Percentiles rank a stretch among this genome's conserved stretches.
These are phyloP conservation scores for Boehmeria nivea DNA, from an alignment of 306 rosid genomes.

Conservation along the genomic window DNA sequence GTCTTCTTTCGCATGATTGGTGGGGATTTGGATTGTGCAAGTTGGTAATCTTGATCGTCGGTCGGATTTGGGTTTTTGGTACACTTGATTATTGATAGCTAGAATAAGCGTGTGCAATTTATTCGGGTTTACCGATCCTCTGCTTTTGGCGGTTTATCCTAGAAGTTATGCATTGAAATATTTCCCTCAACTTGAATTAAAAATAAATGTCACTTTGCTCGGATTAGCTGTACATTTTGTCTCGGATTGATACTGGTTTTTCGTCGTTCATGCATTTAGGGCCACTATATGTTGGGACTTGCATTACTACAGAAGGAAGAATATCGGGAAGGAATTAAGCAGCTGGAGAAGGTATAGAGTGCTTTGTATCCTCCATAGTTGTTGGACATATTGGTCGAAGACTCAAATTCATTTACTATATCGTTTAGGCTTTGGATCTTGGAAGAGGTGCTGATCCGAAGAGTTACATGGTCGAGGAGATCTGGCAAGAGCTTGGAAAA, in stretches of 20 bases:
- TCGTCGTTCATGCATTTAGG: conserved; percentile 46
- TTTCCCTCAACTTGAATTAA: too few relatives aligned
- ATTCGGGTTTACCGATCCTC: too few relatives aligned
- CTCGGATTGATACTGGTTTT: neutral
- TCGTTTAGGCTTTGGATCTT: conserved; percentile 80
- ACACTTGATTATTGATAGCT: too few relatives aligned
- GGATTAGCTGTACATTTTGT: too few relatives aligned
- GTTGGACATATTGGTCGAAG: neutral
- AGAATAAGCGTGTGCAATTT: too few relatives aligned
- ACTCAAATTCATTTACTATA: neutral
- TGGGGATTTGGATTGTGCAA: too few relatives aligned
- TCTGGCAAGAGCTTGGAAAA: conserved; percentile 87
- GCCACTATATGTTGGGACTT: conserved; percentile 88
- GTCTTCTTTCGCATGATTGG: too few relatives aligned
- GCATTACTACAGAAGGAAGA: conserved; percentile 58
- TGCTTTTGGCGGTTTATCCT: too few relatives aligned
- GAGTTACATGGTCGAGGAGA: conserved; percentile 77
- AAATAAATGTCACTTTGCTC: too few relatives aligned
- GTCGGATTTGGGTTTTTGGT: too few relatives aligned
- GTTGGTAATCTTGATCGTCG: too few relatives aligned
- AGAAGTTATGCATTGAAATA: neutral
- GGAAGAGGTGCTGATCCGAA: conserved; percentile 83
- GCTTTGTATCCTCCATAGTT: conserved; percentile 5
- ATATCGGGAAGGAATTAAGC: conserved; percentile 55
- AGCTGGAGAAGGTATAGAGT: conserved; percentile 69